Evolutionary conservation across 768 basidiomycete genomes (phyloP), one percentile per base, ranked within the genome.

Genomic region (Leccinum broughii): DNA sequence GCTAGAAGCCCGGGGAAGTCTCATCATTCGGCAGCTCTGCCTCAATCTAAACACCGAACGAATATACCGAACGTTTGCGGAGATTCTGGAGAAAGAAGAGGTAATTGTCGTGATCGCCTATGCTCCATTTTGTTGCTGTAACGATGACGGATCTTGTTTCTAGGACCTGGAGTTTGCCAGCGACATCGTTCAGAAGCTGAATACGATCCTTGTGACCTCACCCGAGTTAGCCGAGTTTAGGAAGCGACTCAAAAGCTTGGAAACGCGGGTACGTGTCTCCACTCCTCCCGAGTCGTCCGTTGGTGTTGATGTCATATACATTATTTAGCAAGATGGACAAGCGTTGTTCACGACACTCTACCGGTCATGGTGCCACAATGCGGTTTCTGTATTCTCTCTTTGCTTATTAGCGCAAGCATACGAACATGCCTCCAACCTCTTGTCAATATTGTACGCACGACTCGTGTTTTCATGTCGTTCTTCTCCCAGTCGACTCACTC

Each of bases 161-260:
- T 60, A 96, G 93, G 97, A 99, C 72, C 83, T 98, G 46, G 97
- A 98, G 72, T 98, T 98, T 73, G 95, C 96, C 2, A 93, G 95
- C 67, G 90, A 92, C 62, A 98, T 99, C 73, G 94, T 99, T 15
- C 94, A 97, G 77, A 98, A 98, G 76, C 78, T 99, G 52, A 98
- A 94, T 70, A 88, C 95, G 71, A 98, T 99, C 65, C 80, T 99
- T 54, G 95, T 96, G 64, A 98, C 96, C 6, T 95, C 94, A 2
- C 94, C 94, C 0, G 96, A 99, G 72, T 78, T 99, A n/a, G 85
- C 87, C 4, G 97, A 99, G 58, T 98, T 98, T 75, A 82, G 97
- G 57, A 91, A 92, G 71, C 81, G 95, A 48, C 77, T 99, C 61
- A 97, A 96, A 76, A 96, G 89, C 68, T 76, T 98, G 30, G 96